Conservation (phyloP, 208 protist genomes). For the Wallacemonas sp. region DNA sequence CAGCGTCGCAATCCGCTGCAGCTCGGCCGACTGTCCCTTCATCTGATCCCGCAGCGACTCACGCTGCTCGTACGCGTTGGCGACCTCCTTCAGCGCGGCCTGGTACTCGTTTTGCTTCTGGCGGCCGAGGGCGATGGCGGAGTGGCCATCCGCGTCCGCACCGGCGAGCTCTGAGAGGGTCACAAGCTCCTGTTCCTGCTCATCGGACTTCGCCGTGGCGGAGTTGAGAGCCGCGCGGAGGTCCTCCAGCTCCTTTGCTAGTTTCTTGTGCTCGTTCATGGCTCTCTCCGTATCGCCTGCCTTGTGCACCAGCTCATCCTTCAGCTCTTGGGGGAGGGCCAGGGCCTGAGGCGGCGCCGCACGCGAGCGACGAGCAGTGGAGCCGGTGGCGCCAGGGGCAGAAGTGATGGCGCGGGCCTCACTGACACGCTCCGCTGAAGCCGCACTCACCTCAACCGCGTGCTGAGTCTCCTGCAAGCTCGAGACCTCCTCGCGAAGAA, state of each 20-base stretch:
- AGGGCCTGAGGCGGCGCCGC: slow-evolving; percentile 21
- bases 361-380: slow-evolving; percentile 14
- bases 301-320: slow-evolving; percentile 54
- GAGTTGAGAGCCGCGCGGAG: slow-evolving; percentile 17
- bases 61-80: slow-evolving; percentile 39
- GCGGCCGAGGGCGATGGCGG: slow-evolving; percentile 14
- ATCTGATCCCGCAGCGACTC: slow-evolving; percentile 47
- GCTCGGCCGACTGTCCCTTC: slow-evolving; percentile 41
- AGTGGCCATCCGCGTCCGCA: slow-evolving; percentile 34
- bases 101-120: slow-evolving; percentile 39
- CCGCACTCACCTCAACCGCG: slow-evolving; percentile 34
- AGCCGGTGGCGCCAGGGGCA: slow-evolving; percentile 14
- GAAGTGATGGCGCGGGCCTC: slow-evolving; percentile 33
- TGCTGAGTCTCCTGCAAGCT: slow-evolving; percentile 53
- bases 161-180: slow-evolving; percentile 30
- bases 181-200: slow-evolving; percentile 33
- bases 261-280: slow-evolving; percentile 29
- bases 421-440: slow-evolving; percentile 22
- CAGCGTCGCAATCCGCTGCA: slow-evolving; percentile 42
- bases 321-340: slow-evolving; percentile 49
- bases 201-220: slow-evolving; percentile 28
- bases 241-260: slow-evolving; percentile 31
- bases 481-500: slow-evolving; percentile 63
- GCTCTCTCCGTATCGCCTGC: slow-evolving; percentile 37
- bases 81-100: slow-evolving; percentile 23